A percentile compares a stretch with the other conserved stretches of the same genome.
Evolutionary conservation across 768 basidiomycete genomes (phyloP).

Genomic region (Crassisporium funariophilum): DNA sequence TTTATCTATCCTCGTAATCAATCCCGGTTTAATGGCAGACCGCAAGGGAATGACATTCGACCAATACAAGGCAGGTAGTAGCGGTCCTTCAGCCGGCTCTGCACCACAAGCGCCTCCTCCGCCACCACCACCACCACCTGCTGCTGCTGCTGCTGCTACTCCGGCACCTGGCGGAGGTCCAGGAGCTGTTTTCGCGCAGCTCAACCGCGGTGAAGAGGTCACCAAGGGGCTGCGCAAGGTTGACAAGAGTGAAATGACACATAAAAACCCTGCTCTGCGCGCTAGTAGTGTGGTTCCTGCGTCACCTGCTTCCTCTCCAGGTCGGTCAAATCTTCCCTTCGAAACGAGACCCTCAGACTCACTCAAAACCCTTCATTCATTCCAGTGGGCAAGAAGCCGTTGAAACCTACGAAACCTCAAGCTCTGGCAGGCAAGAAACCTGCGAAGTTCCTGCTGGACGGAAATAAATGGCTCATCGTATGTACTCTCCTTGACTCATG

Average conservation of each 20-base stretch:
- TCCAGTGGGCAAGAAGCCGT: slow-evolving; percentile 60
- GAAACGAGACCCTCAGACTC: neutral
- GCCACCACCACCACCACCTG: slow-evolving; percentile 59
- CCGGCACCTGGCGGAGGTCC: slow-evolving; percentile 56
- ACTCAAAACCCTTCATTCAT: neutral
- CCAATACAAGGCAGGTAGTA: slow-evolving; percentile 46
- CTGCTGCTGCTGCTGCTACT: slow-evolving; percentile 49
- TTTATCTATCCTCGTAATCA: too few relatives aligned
- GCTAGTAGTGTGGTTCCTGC: slow-evolving; percentile 55
- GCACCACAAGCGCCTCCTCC: slow-evolving; percentile 56
- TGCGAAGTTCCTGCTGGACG: slow-evolving; percentile 84
- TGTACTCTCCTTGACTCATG: slow-evolving; percentile 24
- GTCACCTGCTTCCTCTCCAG: slow-evolving; percentile 31
- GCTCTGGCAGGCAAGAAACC: slow-evolving; percentile 89
- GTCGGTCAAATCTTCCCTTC: slow-evolving; percentile 21
- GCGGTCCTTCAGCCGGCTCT: slow-evolving; percentile 34
- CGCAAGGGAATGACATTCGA: slow-evolving; percentile 65
- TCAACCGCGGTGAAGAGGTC: slow-evolving; percentile 88
- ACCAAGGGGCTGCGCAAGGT: slow-evolving; percentile 93
- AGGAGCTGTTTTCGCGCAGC: slow-evolving; percentile 84
- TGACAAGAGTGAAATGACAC: slow-evolving; percentile 95
- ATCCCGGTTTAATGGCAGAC: too few relatives aligned
- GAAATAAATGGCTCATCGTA: slow-evolving; percentile 93
- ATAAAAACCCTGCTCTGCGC: slow-evolving; percentile 93
- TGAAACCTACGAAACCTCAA: slow-evolving; percentile 83